These are phyloP conservation scores for Sergeia podlipaevii DNA, from an alignment of 208 protist genomes.

Conservation along the genomic window DNA sequence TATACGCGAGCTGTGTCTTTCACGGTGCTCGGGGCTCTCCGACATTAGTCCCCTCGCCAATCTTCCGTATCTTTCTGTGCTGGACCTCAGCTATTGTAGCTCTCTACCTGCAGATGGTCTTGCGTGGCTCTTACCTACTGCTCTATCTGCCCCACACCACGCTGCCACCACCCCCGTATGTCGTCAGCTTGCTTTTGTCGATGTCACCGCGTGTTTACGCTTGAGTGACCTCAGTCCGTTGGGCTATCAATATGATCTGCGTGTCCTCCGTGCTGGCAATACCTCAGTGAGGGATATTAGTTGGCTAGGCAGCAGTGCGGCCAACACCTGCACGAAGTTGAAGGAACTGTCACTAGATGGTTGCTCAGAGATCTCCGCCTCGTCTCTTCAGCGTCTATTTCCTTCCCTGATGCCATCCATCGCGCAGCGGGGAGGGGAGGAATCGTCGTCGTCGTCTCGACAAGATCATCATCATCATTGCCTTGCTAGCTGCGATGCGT, in stretches of 20 bases:
- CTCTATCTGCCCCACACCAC: not conserved
- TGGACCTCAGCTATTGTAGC: not conserved
- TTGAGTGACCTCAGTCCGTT: conserved; percentile 15
- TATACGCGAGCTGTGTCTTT: no score
- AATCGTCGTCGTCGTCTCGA: no score
- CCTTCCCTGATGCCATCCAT: not conserved
- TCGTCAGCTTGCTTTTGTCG: conserved; percentile 3
- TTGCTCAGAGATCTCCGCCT: not conserved
- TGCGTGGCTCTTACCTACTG: not conserved
- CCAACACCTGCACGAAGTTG: not conserved
- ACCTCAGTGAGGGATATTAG: not conserved
- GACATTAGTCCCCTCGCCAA: not conserved
- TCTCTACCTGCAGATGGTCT: not conserved
- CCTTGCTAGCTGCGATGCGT: no score
- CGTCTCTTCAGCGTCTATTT: not conserved
- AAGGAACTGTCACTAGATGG: conserved; percentile 4
- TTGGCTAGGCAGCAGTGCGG: not conserved
- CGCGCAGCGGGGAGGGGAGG: not conserved
- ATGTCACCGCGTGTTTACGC: not conserved
- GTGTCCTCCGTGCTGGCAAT: not conserved
- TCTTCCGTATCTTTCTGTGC: conserved; percentile 5
- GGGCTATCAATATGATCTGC: conserved; percentile 1
- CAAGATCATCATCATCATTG: no score
- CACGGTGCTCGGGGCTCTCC: not conserved
- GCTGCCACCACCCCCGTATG: not conserved